Evolutionary conservation across 108 stramenopile species (phyloP).

Genomic region (Aureococcus anophagefferens): DNA sequence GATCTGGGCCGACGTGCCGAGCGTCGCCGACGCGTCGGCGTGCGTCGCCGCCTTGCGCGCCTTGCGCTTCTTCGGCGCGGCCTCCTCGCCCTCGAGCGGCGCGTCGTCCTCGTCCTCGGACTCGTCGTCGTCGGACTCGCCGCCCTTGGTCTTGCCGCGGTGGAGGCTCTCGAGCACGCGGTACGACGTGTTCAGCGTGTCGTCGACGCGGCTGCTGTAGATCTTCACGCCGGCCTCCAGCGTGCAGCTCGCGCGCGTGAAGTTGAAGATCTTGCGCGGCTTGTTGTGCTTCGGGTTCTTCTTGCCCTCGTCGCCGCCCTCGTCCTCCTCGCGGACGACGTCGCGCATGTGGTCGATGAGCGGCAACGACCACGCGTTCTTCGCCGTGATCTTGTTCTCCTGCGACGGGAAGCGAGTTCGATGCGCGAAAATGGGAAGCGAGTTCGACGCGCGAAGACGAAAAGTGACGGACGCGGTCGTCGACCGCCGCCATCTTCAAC

Average conservation of each 20-base stretch:
- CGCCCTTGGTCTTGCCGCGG: slow-evolving; percentile 49
- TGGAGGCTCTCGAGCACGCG: slow-evolving; percentile 88
- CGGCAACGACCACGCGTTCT: slow-evolving; percentile 82
- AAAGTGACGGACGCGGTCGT: too few relatives aligned
- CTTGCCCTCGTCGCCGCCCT: neutral
- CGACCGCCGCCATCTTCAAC: too few relatives aligned
- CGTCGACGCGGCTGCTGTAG: slow-evolving; percentile 93
- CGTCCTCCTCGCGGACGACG: slow-evolving; percentile 33
- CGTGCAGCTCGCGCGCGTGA: slow-evolving; percentile 90
- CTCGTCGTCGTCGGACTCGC: slow-evolving; percentile 3
- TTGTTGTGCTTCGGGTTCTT: slow-evolving; percentile 30
- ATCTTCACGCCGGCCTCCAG: slow-evolving; percentile 94
- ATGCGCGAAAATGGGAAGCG: slow-evolving; percentile 56
- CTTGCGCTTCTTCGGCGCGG: too few relatives aligned
- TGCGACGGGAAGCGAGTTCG: slow-evolving; percentile 82
- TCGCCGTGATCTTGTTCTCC: slow-evolving; percentile 90
- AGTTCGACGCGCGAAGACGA: too few relatives aligned
- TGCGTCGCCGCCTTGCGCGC: slow-evolving; percentile 22
- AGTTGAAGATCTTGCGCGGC: slow-evolving; percentile 47
- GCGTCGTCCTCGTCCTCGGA: slow-evolving; percentile 17
- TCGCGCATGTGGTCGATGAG: slow-evolving; percentile 95
- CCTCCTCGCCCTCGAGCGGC: slow-evolving; percentile 13
- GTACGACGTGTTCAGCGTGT: slow-evolving; percentile 79
- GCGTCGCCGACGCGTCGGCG: neutral
- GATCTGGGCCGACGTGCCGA: slow-evolving; percentile 11